Evolutionary conservation across 768 basidiomycete species (phyloP), one percentile per base, ranked within the genome.

Genomic region (Lactarius evosmus): DNA sequence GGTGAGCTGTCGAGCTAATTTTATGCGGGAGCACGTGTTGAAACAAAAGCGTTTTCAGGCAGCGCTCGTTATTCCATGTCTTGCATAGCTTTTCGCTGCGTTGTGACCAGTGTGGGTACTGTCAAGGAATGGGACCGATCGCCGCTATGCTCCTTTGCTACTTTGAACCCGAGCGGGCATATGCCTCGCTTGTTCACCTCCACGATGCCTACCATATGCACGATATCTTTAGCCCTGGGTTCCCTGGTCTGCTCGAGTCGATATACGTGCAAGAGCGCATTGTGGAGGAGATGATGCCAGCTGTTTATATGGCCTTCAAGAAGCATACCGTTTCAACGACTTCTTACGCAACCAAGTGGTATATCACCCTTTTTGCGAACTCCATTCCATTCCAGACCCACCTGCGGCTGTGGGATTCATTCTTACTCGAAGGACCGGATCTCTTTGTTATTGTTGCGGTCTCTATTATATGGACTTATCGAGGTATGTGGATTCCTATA

Each of bases 71-170:
- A 12, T 98, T 98, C 75, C 94, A 93, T 72, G 93, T 97, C 62
- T 81, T 98, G 30, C 97, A 98, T 74, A 85, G 85, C 56, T 95
- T 97, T 73, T 95, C 94, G 1, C 80, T 95, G 22, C 79, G 80
- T n/a, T 98, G 96, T 75, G 74, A 79, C 19, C 78, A 82, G 12
- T 98, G 97, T 66, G 96, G 96, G 17, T 99, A 99, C 73, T 95
- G 95, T 44, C 97, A 99, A 77, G 97, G 97, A 65, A 99, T 99
- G 97, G 95, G 97, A 2, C 92, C 96, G 7, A 91, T 99, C 62
- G 93, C 96, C 0, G 91, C 95, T 1, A 98, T 95, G 1, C 81
- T 99, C 25, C 82, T 98, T 14, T 95, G 91, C 76, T 98, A 98
- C 74, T 89, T 94, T 73, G 88, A 89, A 67, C 93, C 97, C 8